phyloP scores from a whole-genome alignment of 1,139 yeast species.

The Lodderomyces beijingensis region DNA sequence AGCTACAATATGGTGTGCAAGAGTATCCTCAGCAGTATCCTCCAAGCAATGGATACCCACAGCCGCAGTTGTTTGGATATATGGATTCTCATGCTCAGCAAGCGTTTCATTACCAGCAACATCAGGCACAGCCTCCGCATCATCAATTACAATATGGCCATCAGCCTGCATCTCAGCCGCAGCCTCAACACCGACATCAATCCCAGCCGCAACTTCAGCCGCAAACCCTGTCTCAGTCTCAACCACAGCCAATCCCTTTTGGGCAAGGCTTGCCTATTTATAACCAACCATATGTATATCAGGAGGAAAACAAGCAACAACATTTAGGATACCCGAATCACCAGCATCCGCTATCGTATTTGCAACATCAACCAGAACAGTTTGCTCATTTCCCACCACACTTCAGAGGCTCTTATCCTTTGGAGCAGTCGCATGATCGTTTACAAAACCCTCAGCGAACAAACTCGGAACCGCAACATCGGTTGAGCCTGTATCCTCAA shows the following conservation, averaged over 20 bases:
- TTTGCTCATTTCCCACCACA: too few relatives aligned
- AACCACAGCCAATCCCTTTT: too few relatives aligned
- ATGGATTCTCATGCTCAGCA: background rate
- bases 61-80: conserved; percentile 1
- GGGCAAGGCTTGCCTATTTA: background rate
- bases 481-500: too few relatives aligned
- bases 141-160: background rate
- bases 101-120: background rate
- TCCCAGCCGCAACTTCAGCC: too few relatives aligned
- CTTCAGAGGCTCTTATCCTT: too few relatives aligned
- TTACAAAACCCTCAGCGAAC: too few relatives aligned
- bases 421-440: too few relatives aligned
- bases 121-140: background rate
- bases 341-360: conserved; percentile 6
- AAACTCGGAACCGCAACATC: too few relatives aligned
- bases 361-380: conserved; percentile 7
- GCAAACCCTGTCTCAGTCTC: too few relatives aligned
- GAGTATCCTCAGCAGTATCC: background rate
- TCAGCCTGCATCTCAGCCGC: background rate
- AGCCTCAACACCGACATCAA: background rate
- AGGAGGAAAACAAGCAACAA: conserved; percentile 9
- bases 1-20: conserved; percentile 1
- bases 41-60: conserved; percentile 1
- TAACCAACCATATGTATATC: conserved; percentile 7
- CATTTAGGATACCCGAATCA: conserved; percentile 9